Conservation (phyloP, 148 eudicot species). For the Cornus florida region DNA sequence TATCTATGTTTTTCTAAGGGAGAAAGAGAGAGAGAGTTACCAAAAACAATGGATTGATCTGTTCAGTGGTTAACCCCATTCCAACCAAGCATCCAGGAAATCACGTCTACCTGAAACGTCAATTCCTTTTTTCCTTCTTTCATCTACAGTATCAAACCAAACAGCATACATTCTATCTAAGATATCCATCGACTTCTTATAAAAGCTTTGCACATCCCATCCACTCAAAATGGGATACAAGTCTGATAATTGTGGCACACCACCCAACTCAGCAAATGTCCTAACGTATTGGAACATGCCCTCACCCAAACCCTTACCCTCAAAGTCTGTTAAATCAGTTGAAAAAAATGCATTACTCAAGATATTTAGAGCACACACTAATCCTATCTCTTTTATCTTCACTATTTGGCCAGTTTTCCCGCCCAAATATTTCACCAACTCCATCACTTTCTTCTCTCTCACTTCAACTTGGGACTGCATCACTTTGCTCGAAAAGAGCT, state of each 20-base stretch:
- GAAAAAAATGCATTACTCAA: slow-evolving; percentile 21
- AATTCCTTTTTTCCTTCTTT: background rate
- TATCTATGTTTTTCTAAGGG: no score
- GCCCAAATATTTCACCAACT: slow-evolving; percentile 22
- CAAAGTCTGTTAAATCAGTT: slow-evolving; percentile 9
- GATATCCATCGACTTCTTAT: background rate
- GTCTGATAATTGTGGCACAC: slow-evolving; percentile 7
- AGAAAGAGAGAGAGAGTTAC: background rate
- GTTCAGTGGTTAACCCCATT: slow-evolving; percentile 3
- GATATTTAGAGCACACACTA: slow-evolving; percentile 22
- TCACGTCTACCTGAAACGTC: background rate
- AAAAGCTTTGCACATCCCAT: slow-evolving; percentile 7
- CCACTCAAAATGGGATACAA: slow-evolving; percentile 10
- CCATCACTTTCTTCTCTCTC: slow-evolving; percentile 23
- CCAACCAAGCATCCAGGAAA: slow-evolving; percentile 17
- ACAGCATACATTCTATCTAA: background rate
- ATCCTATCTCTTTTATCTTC: slow-evolving; percentile 7
- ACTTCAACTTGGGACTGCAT: background rate
- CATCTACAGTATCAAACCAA: background rate
- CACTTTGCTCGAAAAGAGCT: slow-evolving; percentile 22
- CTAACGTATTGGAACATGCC: background rate
- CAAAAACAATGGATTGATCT: slow-evolving; percentile 7
- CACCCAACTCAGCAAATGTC: background rate
- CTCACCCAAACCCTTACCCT: background rate
- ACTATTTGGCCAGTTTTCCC: slow-evolving; percentile 16